Percentiles rank a stretch among this genome's conserved stretches.
Conservation (phyloP, 2,329 filamentous ascomycete species). For the Kalmusia sp. region DNA sequence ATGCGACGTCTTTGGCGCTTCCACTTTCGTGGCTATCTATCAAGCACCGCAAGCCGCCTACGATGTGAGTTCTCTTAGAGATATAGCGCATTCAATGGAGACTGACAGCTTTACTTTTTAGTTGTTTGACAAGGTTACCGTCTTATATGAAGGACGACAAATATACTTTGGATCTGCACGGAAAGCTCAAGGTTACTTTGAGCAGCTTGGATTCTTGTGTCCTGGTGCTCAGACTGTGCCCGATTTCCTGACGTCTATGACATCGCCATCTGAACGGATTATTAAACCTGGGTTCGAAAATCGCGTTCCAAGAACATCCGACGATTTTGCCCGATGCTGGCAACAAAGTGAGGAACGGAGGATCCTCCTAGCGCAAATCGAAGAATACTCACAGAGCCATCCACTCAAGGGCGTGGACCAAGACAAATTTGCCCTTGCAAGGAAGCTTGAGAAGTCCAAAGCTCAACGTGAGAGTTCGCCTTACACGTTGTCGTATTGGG, state of each 20-base stretch:
- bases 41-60: conserved; percentile 72
- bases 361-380: conserved; percentile 52
- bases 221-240: conserved; percentile 75
- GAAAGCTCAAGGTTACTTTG: conserved; percentile 72
- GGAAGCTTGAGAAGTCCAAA: conserved; percentile 54
- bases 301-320: conserved; percentile 56
- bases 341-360: conserved; percentile 59
- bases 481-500: conserved; percentile 77
- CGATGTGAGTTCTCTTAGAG: conserved; percentile 48
- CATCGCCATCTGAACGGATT: conserved; percentile 56
- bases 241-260: conserved; percentile 81
- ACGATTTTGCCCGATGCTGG: conserved; percentile 61
- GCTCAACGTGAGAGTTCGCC: conserved; percentile 71
- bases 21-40: conserved; percentile 59
- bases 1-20: conserved; percentile 57
- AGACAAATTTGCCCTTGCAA: conserved; percentile 38
- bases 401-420: conserved; percentile 53
- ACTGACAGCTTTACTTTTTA: conserved; percentile 72
- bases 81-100: conserved; percentile 64
- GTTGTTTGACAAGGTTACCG: conserved; percentile 75
- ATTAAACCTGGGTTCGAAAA: conserved; percentile 53
- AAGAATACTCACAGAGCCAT: conserved; percentile 54
- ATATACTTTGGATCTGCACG: conserved; percentile 74
- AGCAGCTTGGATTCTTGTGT: conserved; percentile 73
- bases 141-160: conserved; percentile 73